A percentile compares a stretch with the other conserved stretches of the same genome.
phyloP scores from a whole-genome alignment of 2,329 filamentous ascomycete genomes.

The Spiromastix sp. region DNA sequence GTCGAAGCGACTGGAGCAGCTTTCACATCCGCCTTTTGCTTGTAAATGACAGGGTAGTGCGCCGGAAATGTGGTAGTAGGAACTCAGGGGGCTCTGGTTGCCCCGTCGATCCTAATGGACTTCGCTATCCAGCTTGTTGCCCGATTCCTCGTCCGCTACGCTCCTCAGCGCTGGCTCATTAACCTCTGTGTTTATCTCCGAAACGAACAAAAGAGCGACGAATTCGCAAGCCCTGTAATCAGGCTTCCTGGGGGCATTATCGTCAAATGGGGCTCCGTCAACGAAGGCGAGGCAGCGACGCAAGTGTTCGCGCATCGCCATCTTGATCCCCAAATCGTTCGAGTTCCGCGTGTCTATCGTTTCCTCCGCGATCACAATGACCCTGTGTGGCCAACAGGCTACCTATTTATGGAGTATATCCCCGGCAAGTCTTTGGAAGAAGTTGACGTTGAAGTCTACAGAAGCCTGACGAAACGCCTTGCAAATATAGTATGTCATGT shows the following conservation, averaged over 20 bases:
- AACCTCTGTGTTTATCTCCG: slow-evolving; percentile 6
- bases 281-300: slow-evolving; percentile 12
- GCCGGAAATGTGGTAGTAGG: too few relatives aligned
- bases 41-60: too few relatives aligned
- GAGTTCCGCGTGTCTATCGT: slow-evolving; percentile 14
- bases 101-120: too few relatives aligned
- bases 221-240: slow-evolving; percentile 1
- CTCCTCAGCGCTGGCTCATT: slow-evolving; percentile 9
- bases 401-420: slow-evolving; percentile 18
- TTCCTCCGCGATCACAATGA: slow-evolving; percentile 11
- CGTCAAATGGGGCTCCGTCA: slow-evolving; percentile 15
- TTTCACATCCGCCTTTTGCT: too few relatives aligned
- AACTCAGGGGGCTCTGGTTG: too few relatives aligned
- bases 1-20: too few relatives aligned
- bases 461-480: slow-evolving; percentile 11
- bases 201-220: slow-evolving; percentile 6
- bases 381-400: slow-evolving; percentile 9
- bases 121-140: too few relatives aligned
- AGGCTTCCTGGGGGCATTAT: slow-evolving; percentile 11
- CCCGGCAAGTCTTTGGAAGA: slow-evolving; percentile 10
- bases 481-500: slow-evolving; percentile 12
- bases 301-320: slow-evolving; percentile 13
- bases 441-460: slow-evolving; percentile 7
- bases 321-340: slow-evolving; percentile 12
- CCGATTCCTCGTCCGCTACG: not conserved